phyloP scores from a whole-genome alignment of 345 rosid species.

The Heritiera littoralis region DNA sequence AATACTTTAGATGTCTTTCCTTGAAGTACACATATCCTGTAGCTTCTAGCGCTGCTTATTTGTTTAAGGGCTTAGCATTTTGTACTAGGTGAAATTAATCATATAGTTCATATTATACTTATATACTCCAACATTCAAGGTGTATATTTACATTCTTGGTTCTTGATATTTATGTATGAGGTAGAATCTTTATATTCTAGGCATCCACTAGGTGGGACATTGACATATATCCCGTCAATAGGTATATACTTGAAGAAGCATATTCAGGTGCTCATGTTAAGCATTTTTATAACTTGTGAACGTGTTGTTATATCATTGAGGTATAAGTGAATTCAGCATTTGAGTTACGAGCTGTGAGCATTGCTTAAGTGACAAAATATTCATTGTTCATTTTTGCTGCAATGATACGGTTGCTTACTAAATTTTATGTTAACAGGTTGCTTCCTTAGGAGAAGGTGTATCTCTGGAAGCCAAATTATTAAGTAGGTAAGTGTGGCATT shows the following conservation, averaged over 20 bases:
- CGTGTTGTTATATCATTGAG: conserved; percentile 5
- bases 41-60: background rate
- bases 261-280: background rate
- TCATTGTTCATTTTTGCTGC: conserved; percentile 5
- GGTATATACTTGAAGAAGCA: conserved; percentile 5
- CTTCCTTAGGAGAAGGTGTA: conserved; percentile 94
- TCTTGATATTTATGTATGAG: background rate
- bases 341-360: background rate
- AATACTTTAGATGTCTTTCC: background rate
- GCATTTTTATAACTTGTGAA: conserved; percentile 3
- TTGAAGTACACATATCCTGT: conserved; percentile 6
- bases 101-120: background rate
- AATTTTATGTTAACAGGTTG: conserved; percentile 62
- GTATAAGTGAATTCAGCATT: background rate
- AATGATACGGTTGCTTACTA: background rate
- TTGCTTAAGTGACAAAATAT: background rate
- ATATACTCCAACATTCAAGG: background rate
- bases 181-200: conserved; percentile 11
- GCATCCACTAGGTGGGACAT: background rate
- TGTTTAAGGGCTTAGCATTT: background rate
- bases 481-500: conserved; percentile 60
- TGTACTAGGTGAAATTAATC: background rate
- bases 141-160: background rate
- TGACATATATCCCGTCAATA: background rate
- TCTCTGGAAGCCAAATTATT: conserved; percentile 91